Conservation (phyloP, 129 eudicot genomes). For the Silybum marianum region DNA sequence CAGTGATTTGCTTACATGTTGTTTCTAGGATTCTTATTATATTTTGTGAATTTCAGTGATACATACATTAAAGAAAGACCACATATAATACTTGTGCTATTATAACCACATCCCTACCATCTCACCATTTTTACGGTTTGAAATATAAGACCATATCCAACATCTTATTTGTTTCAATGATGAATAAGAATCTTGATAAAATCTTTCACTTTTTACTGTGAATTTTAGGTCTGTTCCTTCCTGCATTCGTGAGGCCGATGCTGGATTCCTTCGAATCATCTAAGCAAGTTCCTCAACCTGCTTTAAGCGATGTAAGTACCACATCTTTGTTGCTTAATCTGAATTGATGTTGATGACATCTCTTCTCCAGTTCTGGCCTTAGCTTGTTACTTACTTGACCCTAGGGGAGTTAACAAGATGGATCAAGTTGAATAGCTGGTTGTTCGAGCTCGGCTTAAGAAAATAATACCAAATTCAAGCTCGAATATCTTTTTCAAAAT, state of each 20-base stretch:
- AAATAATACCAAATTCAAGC: too few relatives aligned
- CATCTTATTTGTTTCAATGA: slow-evolving; percentile 4
- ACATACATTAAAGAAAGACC: neutral
- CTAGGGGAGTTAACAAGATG: too few relatives aligned
- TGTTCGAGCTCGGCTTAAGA: too few relatives aligned
- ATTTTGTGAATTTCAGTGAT: neutral
- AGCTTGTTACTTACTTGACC: too few relatives aligned
- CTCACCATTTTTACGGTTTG: neutral
- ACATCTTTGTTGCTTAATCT: too few relatives aligned
- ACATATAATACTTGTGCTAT: neutral
- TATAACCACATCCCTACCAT: neutral
- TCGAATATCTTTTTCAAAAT: too few relatives aligned
- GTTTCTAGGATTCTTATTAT: neutral
- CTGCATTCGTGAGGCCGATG: slow-evolving; percentile 94
- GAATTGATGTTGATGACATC: too few relatives aligned
- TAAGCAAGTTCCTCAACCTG: slow-evolving; percentile 77
- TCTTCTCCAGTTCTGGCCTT: too few relatives aligned
- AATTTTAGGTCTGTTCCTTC: slow-evolving; percentile 82
- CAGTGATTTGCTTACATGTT: neutral
- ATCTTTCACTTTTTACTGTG: neutral
- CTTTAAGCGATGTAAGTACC: slow-evolving; percentile 72
- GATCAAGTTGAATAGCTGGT: too few relatives aligned
- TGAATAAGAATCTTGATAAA: neutral
- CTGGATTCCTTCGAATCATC: slow-evolving; percentile 78
- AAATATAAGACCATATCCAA: neutral